Base-by-base conservation (phyloP, 306 rosid genomes). In the Begonia loranthoides region DNA sequence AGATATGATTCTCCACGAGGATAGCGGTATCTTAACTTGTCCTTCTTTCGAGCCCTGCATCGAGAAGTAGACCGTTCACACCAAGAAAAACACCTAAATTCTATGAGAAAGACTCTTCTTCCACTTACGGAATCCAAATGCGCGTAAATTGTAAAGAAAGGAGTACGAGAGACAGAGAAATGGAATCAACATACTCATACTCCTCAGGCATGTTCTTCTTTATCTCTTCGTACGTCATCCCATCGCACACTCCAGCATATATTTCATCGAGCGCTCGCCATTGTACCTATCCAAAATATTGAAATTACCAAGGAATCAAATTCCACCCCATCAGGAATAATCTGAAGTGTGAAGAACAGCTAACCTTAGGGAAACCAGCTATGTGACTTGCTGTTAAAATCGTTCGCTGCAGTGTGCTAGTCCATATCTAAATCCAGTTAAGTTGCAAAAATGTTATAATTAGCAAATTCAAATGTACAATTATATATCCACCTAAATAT, bases 201-300 rank as follows among this genome's bases (percentile, higher is more conserved):
- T 92, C 96, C 63, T 74, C 93, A 3, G 95, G 99, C 99, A 86
- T 86, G 86, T 86, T 90, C 70, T 73, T 90, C 80, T 90, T 80
- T 75, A 86, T 83, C 73, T 90, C 95, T 56, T 83, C 95, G 52
- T 83, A 86, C 1, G 88, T 80, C 95, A 90, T 90, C 44, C 95
- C 99, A 76, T 86, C 99, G 54, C 99, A 90, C 9, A 83, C 99
- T 19, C 99, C 99, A 14, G 68, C 76, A 59, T 90, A 63, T 72
- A 90, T 90, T 77, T 90, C 99, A 59, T 90, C 99, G 58, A 90
- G 80, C 49, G 99, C 95, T n/a, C 95, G 93, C 96, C 99, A 90
- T 82, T 86, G 95, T 65, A 90, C 83, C 99, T 90, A 65, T 58
- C 52, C 67, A 58, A 49, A 58, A 54, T 41, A 59, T 24, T 24